These are phyloP conservation scores for Auricularia auricula-judae DNA, from an alignment of 768 basidiomycete species.

Conservation along the genomic window DNA sequence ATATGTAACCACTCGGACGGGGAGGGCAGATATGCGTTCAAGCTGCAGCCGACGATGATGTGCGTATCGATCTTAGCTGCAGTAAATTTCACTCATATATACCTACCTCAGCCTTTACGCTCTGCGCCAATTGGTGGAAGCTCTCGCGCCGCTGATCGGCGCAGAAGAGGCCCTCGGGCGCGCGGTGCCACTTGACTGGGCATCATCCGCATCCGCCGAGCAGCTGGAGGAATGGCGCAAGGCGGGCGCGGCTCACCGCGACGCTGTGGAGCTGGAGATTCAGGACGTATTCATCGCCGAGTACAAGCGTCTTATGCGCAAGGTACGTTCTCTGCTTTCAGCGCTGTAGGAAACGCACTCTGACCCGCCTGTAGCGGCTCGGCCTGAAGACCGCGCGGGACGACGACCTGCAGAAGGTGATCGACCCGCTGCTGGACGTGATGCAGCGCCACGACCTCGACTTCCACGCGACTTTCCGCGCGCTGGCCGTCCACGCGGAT, in stretches of 20 bases:
- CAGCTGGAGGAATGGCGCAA: constrained; percentile 52
- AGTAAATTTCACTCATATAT: not conserved
- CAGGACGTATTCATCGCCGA: constrained; percentile 49
- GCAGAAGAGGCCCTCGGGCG: constrained; percentile 55
- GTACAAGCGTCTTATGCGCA: constrained; percentile 61
- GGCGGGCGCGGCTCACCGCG: constrained; percentile 39
- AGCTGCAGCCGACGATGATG: constrained; percentile 73
- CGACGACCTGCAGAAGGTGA: constrained; percentile 48
- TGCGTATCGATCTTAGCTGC: constrained; percentile 21
- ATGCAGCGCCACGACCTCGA: constrained; percentile 71
- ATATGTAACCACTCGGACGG: constrained; percentile 88
- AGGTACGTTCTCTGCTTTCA: constrained; percentile 26
- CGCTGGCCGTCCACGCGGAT: constrained; percentile 27
- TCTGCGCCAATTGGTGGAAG: constrained; percentile 59
- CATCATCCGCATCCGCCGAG: constrained; percentile 36
- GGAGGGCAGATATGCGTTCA: constrained; percentile 67
- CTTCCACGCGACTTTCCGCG: constrained; percentile 78
- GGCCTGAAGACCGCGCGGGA: constrained; percentile 49
- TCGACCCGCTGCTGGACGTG: constrained; percentile 61
- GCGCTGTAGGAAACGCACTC: not conserved
- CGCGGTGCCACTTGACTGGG: constrained; percentile 53
- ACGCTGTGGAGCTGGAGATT: constrained; percentile 45
- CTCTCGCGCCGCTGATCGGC: constrained; percentile 79
- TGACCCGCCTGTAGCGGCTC: constrained; percentile 43
- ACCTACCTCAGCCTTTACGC: constrained; percentile 55